Conservation (phyloP, 768 basidiomycete genomes). For the Dioszegia aurantiaca region DNA sequence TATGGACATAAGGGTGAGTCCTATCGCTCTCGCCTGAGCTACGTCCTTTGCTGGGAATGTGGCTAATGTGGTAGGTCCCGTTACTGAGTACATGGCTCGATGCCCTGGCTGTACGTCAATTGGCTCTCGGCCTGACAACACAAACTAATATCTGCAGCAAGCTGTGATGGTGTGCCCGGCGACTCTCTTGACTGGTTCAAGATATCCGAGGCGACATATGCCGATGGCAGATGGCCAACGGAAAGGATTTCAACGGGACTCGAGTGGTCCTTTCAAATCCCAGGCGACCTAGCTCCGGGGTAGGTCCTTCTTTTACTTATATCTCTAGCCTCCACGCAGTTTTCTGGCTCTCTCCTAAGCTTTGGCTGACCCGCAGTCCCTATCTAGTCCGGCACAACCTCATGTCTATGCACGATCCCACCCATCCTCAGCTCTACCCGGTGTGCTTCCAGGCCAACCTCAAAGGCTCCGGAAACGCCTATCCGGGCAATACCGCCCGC, state of each 20-base stretch:
- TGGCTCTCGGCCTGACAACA: background rate
- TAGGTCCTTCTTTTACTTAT: background rate
- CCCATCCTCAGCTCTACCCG: conserved; percentile 10
- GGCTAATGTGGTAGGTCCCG: background rate
- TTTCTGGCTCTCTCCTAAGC: background rate
- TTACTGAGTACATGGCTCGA: background rate
- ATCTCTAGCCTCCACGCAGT: background rate
- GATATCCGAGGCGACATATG: conserved; percentile 3
- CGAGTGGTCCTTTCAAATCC: conserved; percentile 4
- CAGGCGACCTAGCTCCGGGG: conserved; percentile 9
- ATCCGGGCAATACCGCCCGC: conserved; percentile 4
- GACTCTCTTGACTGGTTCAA: conserved; percentile 15
- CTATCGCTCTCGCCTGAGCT: no score
- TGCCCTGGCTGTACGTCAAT: background rate
- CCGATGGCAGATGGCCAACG: background rate
- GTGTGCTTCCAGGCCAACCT: conserved; percentile 15
- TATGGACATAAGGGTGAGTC: conserved; percentile 4
- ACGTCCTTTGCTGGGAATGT: background rate
- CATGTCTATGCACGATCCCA: background rate
- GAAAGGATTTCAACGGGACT: background rate
- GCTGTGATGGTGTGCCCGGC: conserved; percentile 6
- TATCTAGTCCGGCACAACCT: conserved; percentile 10
- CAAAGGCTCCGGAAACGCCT: background rate
- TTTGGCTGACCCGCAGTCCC: conserved; percentile 1
- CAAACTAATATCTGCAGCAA: no score